Conservation (phyloP, 2,329 filamentous ascomycete genomes). For the Teratosphaeria zuluensis region DNA sequence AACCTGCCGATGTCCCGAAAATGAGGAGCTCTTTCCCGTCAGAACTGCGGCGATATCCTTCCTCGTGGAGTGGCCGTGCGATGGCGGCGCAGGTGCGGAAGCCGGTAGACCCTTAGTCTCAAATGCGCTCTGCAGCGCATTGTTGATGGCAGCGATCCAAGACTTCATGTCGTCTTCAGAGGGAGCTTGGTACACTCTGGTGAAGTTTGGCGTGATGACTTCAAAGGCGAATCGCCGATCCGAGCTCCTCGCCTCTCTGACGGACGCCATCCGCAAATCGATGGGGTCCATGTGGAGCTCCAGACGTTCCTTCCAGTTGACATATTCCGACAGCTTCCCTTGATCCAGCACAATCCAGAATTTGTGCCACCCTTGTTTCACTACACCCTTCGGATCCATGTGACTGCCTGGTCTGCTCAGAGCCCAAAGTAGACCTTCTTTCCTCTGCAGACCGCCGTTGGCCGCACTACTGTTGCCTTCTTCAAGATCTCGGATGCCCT, state of each 20-base stretch:
- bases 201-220: constrained; percentile 93
- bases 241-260: constrained; percentile 86
- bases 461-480: constrained; percentile 51
- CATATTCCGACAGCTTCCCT: constrained; percentile 93
- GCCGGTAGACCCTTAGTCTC: constrained; percentile 55
- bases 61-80: constrained; percentile 34
- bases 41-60: constrained; percentile 88
- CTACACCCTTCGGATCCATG: constrained; percentile 87
- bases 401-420: constrained; percentile 87
- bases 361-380: constrained; percentile 99
- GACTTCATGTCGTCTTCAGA: constrained; percentile 97
- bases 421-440: constrained; percentile 92
- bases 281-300: constrained; percentile 98
- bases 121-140: constrained; percentile 89
- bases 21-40: constrained; percentile 78
- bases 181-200: constrained; percentile 92
- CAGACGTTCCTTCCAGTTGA: constrained; percentile 96
- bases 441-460: constrained; percentile 58
- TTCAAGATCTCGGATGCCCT: constrained; percentile 84
- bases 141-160: constrained; percentile 96
- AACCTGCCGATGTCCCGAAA: constrained; percentile 46
- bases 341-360: constrained; percentile 99
- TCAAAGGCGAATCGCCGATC: constrained; percentile 97
- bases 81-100: constrained; percentile 29
- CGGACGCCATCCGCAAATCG: constrained; percentile 91